Evolutionary conservation across 164 flowering plant species (phyloP).

Genomic region (Tetrastigma voinierianum): DNA sequence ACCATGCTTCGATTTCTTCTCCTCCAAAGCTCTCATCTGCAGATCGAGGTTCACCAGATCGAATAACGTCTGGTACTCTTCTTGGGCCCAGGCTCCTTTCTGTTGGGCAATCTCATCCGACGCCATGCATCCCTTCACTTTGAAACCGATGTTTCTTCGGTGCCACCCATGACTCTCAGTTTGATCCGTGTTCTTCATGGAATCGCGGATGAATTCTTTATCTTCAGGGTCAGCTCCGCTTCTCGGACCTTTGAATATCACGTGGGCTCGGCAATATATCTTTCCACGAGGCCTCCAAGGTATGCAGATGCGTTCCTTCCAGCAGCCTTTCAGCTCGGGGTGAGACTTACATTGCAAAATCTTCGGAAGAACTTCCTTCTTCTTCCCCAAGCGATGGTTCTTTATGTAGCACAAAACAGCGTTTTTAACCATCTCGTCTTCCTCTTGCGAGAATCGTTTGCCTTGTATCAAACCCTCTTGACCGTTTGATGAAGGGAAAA

Average conservation of each 20-base stretch:
- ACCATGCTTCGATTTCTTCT: slow-evolving; percentile 57
- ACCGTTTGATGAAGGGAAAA: slow-evolving; percentile 30
- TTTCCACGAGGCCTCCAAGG: slow-evolving; percentile 46
- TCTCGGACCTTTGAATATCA: slow-evolving; percentile 46
- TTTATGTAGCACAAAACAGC: slow-evolving; percentile 40
- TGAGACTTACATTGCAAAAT: too few relatives aligned
- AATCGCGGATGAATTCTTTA: slow-evolving; percentile 29
- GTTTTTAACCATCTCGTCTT: slow-evolving; percentile 39
- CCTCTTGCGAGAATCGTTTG: slow-evolving; percentile 46
- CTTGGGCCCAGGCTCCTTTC: slow-evolving; percentile 64
- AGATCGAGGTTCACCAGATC: slow-evolving; percentile 66
- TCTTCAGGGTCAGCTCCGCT: slow-evolving; percentile 50
- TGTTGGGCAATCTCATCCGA: slow-evolving; percentile 33
- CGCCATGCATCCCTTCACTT: slow-evolving; percentile 68
- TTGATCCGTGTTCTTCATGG: slow-evolving; percentile 47
- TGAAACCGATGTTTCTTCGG: slow-evolving; percentile 56
- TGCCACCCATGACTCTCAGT: slow-evolving; percentile 47
- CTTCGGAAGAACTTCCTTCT: too few relatives aligned
- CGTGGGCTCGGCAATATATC: slow-evolving; percentile 51
- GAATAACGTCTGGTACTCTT: slow-evolving; percentile 63
- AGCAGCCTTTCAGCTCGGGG: slow-evolving; percentile 31
- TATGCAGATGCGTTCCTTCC: slow-evolving; percentile 40
- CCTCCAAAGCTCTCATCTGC: slow-evolving; percentile 38
- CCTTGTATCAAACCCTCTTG: slow-evolving; percentile 32
- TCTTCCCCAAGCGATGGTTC: slow-evolving; percentile 42